Evolutionary conservation across 768 basidiomycete genomes (phyloP), one percentile per base, ranked within the genome.

Genomic region (Psilocybe cubensis): DNA sequence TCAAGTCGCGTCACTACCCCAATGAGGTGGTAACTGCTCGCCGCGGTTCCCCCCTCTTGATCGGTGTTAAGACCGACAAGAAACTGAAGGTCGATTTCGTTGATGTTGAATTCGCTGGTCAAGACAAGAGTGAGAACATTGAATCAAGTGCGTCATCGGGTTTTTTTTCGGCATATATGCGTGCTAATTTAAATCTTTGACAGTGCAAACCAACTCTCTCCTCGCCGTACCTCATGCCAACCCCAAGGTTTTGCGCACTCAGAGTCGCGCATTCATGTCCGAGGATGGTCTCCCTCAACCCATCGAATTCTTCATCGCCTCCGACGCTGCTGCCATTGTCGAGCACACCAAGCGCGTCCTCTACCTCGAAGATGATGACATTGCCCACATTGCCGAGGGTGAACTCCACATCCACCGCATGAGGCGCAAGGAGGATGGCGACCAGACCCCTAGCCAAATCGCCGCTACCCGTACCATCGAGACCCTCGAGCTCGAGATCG

Each of bases 1-100:
- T 99, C 91, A 98, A 97, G 79, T 97, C 95, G 4, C 74, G 72
- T 29, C 95, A 98, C 78, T 99, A 86, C 82, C 97, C 97, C 41
- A 92, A 96, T 64, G 92, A 98, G 73, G 85, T 96, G 62, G 96
- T 98, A 60, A 92, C 92, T 49, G 94, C 96, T 56, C 94, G 96
- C 65, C 92, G 97, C 68, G 97, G 97, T 65, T 98, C 96, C 12
- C 97, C 97, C 25, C 86, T 99, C 27, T 76, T 98, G 56, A 86
- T 99, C 68, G 97, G 97, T 78, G 96, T 99, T 70, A 98, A 98
- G 88, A 98, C 97, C 17, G 96, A 99, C 72, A 96, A 97, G 83
- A 98, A 98, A 76, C 84, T 99, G 68, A 99, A 99, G 81, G 96
- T 98, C 35, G 97, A 99, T 78, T 98, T 99, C 65, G 96, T 99